These are phyloP conservation scores for Nicotiana paniculata DNA, from an alignment of 257 asterid species.

Conservation along the genomic window DNA sequence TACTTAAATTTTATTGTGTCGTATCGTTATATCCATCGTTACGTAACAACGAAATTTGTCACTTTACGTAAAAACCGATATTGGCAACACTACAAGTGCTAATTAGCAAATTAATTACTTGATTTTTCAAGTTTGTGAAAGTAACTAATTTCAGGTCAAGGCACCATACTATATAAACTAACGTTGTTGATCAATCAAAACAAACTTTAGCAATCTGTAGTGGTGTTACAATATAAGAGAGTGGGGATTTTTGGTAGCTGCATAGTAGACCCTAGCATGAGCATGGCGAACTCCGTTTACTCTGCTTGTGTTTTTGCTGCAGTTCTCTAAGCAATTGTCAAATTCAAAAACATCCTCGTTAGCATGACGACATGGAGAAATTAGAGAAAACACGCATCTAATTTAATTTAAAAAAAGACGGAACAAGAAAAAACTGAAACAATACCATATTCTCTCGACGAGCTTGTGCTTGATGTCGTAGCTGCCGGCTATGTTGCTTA, in stretches of 20 bases:
- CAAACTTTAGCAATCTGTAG: no score
- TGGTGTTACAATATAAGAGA: neutral
- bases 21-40: no score
- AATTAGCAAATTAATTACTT: no score
- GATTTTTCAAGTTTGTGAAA: no score
- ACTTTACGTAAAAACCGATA: no score
- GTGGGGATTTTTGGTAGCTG: neutral
- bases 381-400: neutral
- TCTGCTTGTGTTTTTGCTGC: neutral
- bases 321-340: neutral
- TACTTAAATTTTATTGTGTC: no score
- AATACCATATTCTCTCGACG: neutral
- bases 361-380: neutral
- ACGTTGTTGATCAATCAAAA: no score
- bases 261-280: neutral
- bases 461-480: neutral
- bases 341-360: neutral
- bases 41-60: no score
- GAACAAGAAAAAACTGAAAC: neutral
- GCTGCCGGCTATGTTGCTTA: neutral
- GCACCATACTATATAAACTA: no score
- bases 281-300: neutral
- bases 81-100: no score
- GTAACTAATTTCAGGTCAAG: no score
- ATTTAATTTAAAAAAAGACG: neutral